phyloP scores from a whole-genome alignment of 371 early-diverging fungal genomes.

The Mucor circinelloides region DNA sequence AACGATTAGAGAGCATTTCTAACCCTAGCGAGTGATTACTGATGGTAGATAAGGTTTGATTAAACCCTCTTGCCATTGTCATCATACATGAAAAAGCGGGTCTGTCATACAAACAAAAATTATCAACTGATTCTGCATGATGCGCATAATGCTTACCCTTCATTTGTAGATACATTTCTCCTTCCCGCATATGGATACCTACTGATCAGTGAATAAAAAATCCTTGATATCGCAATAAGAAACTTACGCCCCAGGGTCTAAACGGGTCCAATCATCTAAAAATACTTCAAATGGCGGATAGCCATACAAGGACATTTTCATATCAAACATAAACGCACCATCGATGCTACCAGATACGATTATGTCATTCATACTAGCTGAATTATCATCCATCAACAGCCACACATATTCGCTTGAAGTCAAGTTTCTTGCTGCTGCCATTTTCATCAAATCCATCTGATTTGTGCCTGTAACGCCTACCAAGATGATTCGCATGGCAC shows the following conservation, averaged over 20 bases:
- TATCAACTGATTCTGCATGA: not conserved
- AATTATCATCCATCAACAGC: constrained; percentile 45
- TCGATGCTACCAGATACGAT: constrained; percentile 10
- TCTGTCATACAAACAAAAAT: constrained; percentile 15
- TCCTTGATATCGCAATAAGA: not conserved
- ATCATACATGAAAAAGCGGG: constrained; percentile 56
- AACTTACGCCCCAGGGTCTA: constrained; percentile 43
- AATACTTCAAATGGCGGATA: constrained; percentile 54
- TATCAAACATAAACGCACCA: constrained; percentile 55
- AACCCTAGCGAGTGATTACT: constrained; percentile 36
- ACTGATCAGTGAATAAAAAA: not conserved
- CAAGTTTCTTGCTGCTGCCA: constrained; percentile 33
- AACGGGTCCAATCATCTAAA: constrained; percentile 46
- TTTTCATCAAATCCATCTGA: constrained; percentile 28
- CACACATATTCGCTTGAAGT: constrained; percentile 44
- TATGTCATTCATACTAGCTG: constrained; percentile 26
- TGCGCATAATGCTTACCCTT: constrained; percentile 38
- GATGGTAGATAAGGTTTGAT: constrained; percentile 37
- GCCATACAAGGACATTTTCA: constrained; percentile 47
- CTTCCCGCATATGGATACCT: constrained; percentile 60
- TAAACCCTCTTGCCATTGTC: constrained; percentile 52
- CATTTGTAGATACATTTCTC: constrained; percentile 53
- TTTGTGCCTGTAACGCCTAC: constrained; percentile 37
- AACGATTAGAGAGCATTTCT: constrained; percentile 37
- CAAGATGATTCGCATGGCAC: constrained; percentile 34